Conservation (phyloP, 352 stramenopile species). For the Pythium apleroticum region DNA sequence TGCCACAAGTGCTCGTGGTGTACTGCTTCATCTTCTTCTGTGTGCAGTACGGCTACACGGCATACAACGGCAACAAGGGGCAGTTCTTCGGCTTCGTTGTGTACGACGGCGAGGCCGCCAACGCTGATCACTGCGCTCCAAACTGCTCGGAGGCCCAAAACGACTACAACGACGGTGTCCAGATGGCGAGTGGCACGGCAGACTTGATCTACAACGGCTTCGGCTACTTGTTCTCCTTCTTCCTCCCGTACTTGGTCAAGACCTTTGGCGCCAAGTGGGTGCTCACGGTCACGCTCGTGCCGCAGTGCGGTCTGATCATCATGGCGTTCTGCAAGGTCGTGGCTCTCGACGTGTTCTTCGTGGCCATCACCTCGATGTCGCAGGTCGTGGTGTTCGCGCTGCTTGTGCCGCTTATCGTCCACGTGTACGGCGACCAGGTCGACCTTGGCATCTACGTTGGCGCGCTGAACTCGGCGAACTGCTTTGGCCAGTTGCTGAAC, state of each 20-base stretch:
- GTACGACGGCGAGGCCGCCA: slow-evolving; percentile 27
- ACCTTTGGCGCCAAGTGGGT: slow-evolving; percentile 39
- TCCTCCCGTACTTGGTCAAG: not conserved
- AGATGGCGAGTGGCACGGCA: slow-evolving; percentile 41
- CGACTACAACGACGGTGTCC: slow-evolving; percentile 50
- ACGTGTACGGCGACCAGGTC: slow-evolving; percentile 49
- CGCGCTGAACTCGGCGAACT: slow-evolving; percentile 75
- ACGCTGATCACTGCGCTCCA: slow-evolving; percentile 5
- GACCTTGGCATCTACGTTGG: slow-evolving; percentile 73
- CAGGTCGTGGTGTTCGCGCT: slow-evolving; percentile 62
- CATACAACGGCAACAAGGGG: slow-evolving; percentile 65
- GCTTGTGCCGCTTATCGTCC: slow-evolving; percentile 70
- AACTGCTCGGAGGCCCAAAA: slow-evolving; percentile 28
- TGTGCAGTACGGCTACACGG: slow-evolving; percentile 52
- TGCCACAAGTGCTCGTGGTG: slow-evolving; percentile 37
- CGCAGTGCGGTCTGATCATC: slow-evolving; percentile 51
- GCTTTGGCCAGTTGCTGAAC: slow-evolving; percentile 70
- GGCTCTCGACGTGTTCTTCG: slow-evolving; percentile 38
- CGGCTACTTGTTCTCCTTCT: slow-evolving; percentile 44
- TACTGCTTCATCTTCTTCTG: slow-evolving; percentile 53
- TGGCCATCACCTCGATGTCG: slow-evolving; percentile 46
- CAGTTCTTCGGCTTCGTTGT: slow-evolving; percentile 56
- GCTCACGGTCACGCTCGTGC: slow-evolving; percentile 31
- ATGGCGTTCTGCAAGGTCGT: slow-evolving; percentile 46
- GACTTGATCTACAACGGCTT: slow-evolving; percentile 40